A percentile compares a stretch with the other conserved stretches of the same genome.
phyloP scores from a whole-genome alignment of 208 protist species.

The Histomonas meleagridis region DNA sequence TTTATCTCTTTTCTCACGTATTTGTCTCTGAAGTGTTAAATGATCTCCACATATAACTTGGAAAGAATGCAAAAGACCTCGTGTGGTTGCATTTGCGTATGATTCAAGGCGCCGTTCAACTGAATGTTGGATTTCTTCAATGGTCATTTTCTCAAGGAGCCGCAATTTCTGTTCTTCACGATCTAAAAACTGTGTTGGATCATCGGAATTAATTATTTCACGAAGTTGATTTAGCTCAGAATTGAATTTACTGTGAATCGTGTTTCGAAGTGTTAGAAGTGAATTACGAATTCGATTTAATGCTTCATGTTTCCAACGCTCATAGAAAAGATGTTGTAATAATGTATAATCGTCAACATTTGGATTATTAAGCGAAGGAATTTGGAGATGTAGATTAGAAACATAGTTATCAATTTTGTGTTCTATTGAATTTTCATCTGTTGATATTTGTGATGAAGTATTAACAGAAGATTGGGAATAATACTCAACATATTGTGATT shows the following conservation, averaged over 20 bases:
- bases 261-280: neutral
- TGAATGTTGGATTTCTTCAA: neutral
- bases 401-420: neutral
- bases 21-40: neutral
- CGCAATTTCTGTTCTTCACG: neutral
- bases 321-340: conserved; percentile 1
- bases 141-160: neutral
- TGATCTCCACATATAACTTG: neutral
- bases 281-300: neutral
- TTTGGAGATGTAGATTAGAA: neutral
- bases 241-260: neutral
- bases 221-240: neutral
- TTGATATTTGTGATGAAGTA: too few relatives aligned
- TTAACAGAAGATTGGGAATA: too few relatives aligned
- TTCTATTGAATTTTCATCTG: neutral
- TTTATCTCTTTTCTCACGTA: neutral
- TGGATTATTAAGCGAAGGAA: neutral
- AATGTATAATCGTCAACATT: neutral
- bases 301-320: neutral
- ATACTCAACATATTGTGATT: too few relatives aligned
- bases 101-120: neutral
- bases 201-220: neutral
- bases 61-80: neutral
- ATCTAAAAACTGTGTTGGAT: neutral
- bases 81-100: neutral